Conservation (phyloP, 225 moss, liverwort and hornwort species). For the Thuidium tamariscinum region DNA sequence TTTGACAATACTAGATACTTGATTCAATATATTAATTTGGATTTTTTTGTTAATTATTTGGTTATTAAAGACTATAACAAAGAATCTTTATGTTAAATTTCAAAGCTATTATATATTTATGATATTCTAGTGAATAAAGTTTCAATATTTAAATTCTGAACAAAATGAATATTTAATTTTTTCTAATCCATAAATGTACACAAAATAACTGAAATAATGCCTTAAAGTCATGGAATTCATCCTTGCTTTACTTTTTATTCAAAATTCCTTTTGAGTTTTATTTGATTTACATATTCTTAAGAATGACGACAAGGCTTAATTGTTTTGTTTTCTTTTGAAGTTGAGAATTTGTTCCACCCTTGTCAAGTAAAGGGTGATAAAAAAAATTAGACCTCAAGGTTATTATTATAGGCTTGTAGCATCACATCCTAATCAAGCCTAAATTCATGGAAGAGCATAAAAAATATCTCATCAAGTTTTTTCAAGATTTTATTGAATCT, state of each 20-base stretch:
- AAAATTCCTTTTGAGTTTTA: not conserved
- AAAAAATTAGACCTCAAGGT: too few relatives aligned
- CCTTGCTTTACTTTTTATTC: not conserved
- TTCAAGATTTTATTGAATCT: not conserved
- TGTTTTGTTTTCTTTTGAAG: not conserved
- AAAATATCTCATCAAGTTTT: not conserved
- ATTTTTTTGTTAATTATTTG: not conserved
- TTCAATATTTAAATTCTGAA: not conserved
- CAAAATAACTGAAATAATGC: not conserved
- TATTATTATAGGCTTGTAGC: not conserved
- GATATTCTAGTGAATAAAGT: not conserved
- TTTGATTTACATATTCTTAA: not conserved
- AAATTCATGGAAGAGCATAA: not conserved
- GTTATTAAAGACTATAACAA: accelerated
- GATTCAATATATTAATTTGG: not conserved
- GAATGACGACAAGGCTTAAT: not conserved
- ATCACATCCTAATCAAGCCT: accelerated
- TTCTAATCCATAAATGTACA: too few relatives aligned
- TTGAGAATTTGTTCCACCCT: not conserved
- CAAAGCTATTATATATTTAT: not conserved
- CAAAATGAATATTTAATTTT: not conserved
- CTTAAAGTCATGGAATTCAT: not conserved
- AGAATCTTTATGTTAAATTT: not conserved
- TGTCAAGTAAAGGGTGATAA: not conserved
- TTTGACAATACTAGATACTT: accelerated